Conservation (phyloP, 1,284 basidiomycete species). For the Heterobasidion occidentale region DNA sequence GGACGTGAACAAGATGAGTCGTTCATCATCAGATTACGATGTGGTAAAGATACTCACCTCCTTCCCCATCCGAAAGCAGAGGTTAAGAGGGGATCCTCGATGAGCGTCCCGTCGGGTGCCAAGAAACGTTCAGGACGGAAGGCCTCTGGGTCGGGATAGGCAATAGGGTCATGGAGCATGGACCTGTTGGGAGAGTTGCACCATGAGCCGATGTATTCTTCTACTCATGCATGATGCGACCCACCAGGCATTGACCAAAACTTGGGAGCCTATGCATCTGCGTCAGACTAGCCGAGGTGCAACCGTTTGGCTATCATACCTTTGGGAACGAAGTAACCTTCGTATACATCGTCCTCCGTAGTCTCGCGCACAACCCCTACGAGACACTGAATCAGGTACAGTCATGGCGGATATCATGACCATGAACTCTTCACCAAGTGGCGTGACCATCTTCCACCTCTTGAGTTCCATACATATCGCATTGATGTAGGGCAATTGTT, state of each 20-base stretch:
- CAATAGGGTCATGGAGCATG: background rate
- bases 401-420: no score
- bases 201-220: no score
- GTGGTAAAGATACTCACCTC: no score
- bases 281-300: background rate
- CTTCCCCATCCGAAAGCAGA: no score
- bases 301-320: background rate
- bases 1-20: no score
- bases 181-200: background rate
- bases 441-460: background rate
- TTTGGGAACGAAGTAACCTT: background rate
- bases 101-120: background rate
- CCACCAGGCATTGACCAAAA: background rate
- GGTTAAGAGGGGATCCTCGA: background rate
- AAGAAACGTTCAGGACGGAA: background rate
- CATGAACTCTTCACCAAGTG: background rate
- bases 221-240: no score
- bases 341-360: background rate
- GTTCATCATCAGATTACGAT: no score
- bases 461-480: no score
- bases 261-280: background rate
- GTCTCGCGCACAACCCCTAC: background rate
- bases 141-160: background rate
- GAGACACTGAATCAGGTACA: background rate
- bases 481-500: no score